A percentile compares a stretch with the other conserved stretches of the same genome.
phyloP scores from a whole-genome alignment of 2,329 filamentous ascomycete species.

The Alternaria gansuensis region DNA sequence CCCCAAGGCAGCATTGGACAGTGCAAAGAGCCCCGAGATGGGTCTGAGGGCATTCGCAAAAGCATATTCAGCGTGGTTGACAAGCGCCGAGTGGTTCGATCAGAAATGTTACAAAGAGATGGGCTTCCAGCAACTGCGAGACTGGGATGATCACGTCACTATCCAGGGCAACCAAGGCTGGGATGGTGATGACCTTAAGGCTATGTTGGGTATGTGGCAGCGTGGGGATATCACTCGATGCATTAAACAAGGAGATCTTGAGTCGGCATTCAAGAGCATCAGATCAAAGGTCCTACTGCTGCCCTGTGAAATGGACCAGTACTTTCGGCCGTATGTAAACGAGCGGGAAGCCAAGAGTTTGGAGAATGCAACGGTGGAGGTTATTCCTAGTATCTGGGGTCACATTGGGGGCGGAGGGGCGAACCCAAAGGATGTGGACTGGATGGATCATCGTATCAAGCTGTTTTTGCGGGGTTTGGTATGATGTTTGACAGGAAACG shows the following conservation, averaged over 20 bases:
- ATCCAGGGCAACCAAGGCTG: conserved; percentile 34
- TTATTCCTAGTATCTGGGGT: conserved; percentile 54
- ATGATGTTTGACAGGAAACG: not conserved
- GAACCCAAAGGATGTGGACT: conserved; percentile 44
- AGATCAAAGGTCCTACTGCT: conserved; percentile 52
- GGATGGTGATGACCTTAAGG: conserved; percentile 52
- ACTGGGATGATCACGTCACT: conserved; percentile 43
- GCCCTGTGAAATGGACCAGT: conserved; percentile 54
- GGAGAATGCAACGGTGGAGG: conserved; percentile 40
- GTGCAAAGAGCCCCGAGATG: conserved; percentile 50
- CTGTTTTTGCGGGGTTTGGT: conserved; percentile 15
- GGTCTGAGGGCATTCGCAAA: conserved; percentile 51
- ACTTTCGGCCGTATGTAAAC: conserved; percentile 54
- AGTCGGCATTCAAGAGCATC: conserved; percentile 49
- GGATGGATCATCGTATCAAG: conserved; percentile 33
- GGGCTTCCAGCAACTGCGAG: conserved; percentile 38
- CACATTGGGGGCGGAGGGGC: conserved; percentile 54
- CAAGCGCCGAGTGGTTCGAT: conserved; percentile 55
- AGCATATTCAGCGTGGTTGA: conserved; percentile 54
- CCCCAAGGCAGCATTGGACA: conserved; percentile 59
- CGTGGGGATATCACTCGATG: conserved; percentile 52
- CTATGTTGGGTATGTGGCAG: conserved; percentile 55
- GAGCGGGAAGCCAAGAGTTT: conserved; percentile 50
- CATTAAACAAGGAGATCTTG: conserved; percentile 36
- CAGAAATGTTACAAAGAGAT: conserved; percentile 48